These are phyloP conservation scores for Neurospora sp. DNA, from an alignment of 495 filamentous ascomycete genomes.

Conservation along the genomic window DNA sequence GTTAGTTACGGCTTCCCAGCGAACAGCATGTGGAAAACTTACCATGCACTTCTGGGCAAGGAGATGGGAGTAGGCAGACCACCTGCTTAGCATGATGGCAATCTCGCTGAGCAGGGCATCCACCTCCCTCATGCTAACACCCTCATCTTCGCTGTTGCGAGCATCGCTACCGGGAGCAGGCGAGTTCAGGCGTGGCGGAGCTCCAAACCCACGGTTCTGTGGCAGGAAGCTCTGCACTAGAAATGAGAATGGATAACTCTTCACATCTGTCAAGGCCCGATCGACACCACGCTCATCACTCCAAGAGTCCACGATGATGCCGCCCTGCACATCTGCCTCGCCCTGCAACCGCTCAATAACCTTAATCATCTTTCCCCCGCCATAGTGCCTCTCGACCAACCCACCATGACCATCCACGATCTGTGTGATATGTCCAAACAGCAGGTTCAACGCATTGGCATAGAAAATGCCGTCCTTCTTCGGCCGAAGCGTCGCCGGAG, in stretches of 20 bases:
- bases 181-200: constrained; percentile 46
- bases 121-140: constrained; percentile 89
- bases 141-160: constrained; percentile 68
- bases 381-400: constrained; percentile 89
- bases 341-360: constrained; percentile 90
- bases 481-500: not conserved
- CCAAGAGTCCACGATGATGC: constrained; percentile 93
- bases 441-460: constrained; percentile 75
- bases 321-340: constrained; percentile 95
- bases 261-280: constrained; percentile 82
- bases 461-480: constrained; percentile 75
- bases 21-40: constrained; percentile 20
- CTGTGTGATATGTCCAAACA: constrained; percentile 96
- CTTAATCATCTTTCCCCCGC: constrained; percentile 81
- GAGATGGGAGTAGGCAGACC: constrained; percentile 88
- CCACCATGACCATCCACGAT: constrained; percentile 87
- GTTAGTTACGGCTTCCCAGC: constrained; percentile 3
- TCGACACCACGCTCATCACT: constrained; percentile 77
- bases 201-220: constrained; percentile 44
- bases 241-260: constrained; percentile 94
- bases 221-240: constrained; percentile 89
- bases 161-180: constrained; percentile 51
- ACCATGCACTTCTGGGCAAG: constrained; percentile 75
- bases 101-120: constrained; percentile 79
- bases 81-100: constrained; percentile 81